Evolutionary conservation across 2,329 filamentous ascomycete genomes (phyloP).

Genomic region (Colletotrichum theobromicola): DNA sequence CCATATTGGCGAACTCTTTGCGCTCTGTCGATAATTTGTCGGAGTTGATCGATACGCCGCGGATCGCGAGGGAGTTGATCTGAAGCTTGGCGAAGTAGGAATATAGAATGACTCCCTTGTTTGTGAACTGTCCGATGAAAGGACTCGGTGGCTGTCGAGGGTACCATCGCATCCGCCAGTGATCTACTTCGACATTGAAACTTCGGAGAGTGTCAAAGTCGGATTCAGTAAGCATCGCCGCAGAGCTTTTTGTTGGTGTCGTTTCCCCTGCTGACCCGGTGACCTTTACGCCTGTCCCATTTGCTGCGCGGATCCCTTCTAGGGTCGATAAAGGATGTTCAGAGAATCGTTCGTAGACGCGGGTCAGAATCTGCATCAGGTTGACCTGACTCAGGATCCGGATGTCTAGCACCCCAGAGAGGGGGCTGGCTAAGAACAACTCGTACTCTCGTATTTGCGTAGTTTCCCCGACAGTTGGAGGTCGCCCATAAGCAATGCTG

Average conservation of each 20-base stretch:
- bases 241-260: background rate
- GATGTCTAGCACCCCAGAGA: conserved; percentile 22
- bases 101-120: conserved; percentile 39
- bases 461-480: conserved; percentile 29
- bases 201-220: conserved; percentile 41
- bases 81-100: conserved; percentile 37
- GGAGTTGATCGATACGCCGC: background rate
- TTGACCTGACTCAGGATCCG: conserved; percentile 26
- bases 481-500: conserved; percentile 35
- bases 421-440: conserved; percentile 27
- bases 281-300: fast-evolving
- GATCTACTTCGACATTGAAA: conserved; percentile 46
- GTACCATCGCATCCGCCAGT: conserved; percentile 36
- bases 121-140: conserved; percentile 38
- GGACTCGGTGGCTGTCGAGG: conserved; percentile 25
- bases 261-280: fast-evolving
- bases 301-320: background rate
- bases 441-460: conserved; percentile 27
- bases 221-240: conserved; percentile 32
- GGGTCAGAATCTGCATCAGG: conserved; percentile 25
- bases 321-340: background rate
- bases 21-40: conserved; percentile 6
- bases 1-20: conserved; percentile 28
- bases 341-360: conserved; percentile 24
- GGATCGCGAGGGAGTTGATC: conserved; percentile 30